phyloP scores from a whole-genome alignment of 352 stramenopile species.

The Globisporangium yorkense region DNA sequence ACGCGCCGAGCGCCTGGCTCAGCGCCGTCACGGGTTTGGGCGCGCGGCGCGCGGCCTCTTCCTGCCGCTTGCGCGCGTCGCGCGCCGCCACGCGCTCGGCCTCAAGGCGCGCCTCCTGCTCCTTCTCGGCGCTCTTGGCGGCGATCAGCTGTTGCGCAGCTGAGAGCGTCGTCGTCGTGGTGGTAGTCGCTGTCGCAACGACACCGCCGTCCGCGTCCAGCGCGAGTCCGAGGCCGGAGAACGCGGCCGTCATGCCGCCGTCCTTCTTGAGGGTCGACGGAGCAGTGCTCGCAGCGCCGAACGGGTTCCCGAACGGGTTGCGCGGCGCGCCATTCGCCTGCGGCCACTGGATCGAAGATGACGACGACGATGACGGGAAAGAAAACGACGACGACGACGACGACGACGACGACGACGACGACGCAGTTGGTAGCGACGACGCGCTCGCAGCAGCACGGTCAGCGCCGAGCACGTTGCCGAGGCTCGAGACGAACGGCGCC shows the following conservation, averaged over 20 bases:
- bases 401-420: neutral
- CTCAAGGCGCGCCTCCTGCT: constrained; percentile 20
- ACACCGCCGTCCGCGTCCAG: constrained; percentile 24
- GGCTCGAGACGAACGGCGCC: constrained; percentile 36
- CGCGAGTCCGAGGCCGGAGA: constrained; percentile 47
- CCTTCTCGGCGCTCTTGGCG: constrained; percentile 37
- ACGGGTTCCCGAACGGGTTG: constrained; percentile 27
- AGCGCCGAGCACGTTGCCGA: constrained; percentile 24
- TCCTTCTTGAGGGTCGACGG: constrained; percentile 1
- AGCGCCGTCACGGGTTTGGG: constrained; percentile 37
- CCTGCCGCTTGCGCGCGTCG: constrained; percentile 25
- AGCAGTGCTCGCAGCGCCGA: constrained; percentile 8
- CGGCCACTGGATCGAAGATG: constrained; percentile 14
- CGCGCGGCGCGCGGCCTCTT: constrained; percentile 16
- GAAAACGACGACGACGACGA: neutral
- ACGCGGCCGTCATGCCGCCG: constrained; percentile 41
- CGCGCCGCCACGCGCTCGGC: constrained; percentile 13
- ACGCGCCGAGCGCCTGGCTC: constrained; percentile 53
- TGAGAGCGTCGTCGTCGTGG: constrained; percentile 11
- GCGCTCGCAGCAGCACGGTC: constrained; percentile 4
- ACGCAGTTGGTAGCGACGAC: neutral
- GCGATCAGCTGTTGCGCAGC: constrained; percentile 48
- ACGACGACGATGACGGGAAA: neutral
- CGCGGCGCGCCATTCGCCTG: constrained; percentile 6
- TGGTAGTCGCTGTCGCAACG: constrained; percentile 3